Evolutionary conservation across 2,329 filamentous ascomycete species (phyloP), one percentile per base, ranked within the genome.

Genomic region (Coniochaeta sp.): DNA sequence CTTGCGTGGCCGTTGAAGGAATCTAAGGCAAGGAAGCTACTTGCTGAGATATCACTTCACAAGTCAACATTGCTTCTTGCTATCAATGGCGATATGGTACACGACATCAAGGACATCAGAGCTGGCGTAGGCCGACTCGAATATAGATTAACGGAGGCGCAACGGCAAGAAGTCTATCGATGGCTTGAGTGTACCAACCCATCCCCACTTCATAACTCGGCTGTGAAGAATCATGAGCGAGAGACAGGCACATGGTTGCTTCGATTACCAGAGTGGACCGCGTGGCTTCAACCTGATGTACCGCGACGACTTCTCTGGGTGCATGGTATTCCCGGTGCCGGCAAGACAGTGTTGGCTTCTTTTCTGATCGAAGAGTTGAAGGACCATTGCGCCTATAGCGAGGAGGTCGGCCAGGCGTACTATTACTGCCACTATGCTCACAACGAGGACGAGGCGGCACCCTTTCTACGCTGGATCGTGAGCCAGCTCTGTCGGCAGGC

Each of bases 311-410:
- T 65, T 33, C 36, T 65, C 4, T 67, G 64, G 60, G 44, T 67
- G 12, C 47, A 64, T 24, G 66, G 66, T 1, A 66, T 67, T 7
- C 66, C 66, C 4, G 69, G 69, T 2, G 63, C 67, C 16, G 68
- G 69, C 9, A 71, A 71, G 61, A 70, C 68, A 16, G 67, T 70
- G 8, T 61, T 71, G 3, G 68, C 68, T 16, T 70, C 67, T 12
- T 69, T 64, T 24, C 60, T 70, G n/a, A 65, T 70, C 44, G 67
- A 71, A 33, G 50, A 57, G 12, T 56, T 64, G 19, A 65, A 63
- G 0, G 38, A 12, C 1, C 59, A 58, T 33, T 68, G 66, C 58
- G 40, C 28, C 8, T 44, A 62, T 2, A 60, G 38, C 63, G 50
- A 61, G 64, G 24, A 55, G 26, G 31, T 55, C 14, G 52, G 26